A percentile compares a stretch with the other conserved stretches of the same genome.
Conservation (phyloP, 2,329 filamentous ascomycete species). For the Penicillium psychrosexuale region DNA sequence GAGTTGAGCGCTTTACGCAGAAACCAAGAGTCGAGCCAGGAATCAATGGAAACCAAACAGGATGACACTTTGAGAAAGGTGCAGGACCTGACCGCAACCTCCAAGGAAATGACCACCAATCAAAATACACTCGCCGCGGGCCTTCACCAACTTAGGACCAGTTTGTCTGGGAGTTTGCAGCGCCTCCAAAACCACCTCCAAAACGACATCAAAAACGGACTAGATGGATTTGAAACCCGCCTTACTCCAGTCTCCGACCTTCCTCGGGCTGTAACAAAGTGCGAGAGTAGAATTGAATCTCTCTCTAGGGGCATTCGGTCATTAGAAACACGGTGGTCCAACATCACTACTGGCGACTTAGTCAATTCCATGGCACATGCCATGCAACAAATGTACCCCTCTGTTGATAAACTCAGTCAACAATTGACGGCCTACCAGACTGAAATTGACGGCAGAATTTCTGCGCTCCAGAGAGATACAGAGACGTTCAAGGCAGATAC, state of each 20-base stretch:
- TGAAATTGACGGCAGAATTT: background rate
- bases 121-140: background rate
- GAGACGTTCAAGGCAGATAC: background rate
- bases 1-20: background rate
- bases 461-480: background rate
- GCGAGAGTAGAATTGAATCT: constrained; percentile 10
- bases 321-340: constrained; percentile 51
- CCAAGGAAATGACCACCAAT: background rate
- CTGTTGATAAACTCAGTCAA: constrained; percentile 2
- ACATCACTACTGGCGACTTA: constrained; percentile 43
- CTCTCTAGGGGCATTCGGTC: constrained; percentile 31
- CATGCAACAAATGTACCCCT: constrained; percentile 38
- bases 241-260: background rate
- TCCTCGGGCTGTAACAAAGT: background rate
- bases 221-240: background rate
- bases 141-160: background rate
- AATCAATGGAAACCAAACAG: background rate
- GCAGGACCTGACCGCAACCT: background rate
- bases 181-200: background rate
- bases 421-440: background rate
- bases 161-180: background rate
- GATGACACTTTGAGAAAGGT: background rate
- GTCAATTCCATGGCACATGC: constrained; percentile 33
- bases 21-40: background rate
- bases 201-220: background rate